A percentile compares a stretch with the other conserved stretches of the same genome.
Evolutionary conservation across 2,329 filamentous ascomycete genomes (phyloP).

Genomic region (Fragosphaeria purpurea): DNA sequence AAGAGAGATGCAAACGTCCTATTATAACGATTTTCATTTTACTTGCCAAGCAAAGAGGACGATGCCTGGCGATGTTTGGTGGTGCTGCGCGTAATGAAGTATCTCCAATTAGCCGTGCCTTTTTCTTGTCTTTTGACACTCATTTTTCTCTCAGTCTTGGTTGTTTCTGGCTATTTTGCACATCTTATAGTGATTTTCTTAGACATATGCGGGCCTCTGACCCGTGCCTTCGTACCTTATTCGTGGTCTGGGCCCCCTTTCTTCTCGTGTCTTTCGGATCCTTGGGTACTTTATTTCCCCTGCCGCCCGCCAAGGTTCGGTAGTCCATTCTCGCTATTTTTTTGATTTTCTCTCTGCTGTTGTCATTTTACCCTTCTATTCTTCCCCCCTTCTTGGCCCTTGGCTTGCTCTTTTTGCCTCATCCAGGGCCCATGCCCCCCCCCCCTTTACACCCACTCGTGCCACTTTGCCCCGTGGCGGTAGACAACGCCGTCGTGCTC

Average conservation of each 20-base stretch:
- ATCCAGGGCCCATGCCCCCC: too few relatives aligned
- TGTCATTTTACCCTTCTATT: background rate
- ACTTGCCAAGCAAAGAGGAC: background rate
- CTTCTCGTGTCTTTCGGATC: background rate
- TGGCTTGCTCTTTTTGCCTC: too few relatives aligned
- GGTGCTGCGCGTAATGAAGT: background rate
- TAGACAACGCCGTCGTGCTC: slow-evolving; percentile 20
- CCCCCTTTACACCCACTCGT: slow-evolving; percentile 19
- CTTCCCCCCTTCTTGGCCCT: background rate
- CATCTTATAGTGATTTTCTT: background rate
- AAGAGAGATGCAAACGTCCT: too few relatives aligned
- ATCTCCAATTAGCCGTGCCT: slow-evolving; percentile 1
- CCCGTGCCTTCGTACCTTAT: too few relatives aligned
- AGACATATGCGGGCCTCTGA: too few relatives aligned
- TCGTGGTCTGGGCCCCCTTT: background rate
- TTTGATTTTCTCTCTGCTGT: background rate
- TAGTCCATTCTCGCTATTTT: background rate
- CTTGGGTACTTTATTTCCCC: background rate
- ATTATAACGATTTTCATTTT: too few relatives aligned
- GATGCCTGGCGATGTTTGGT: background rate
- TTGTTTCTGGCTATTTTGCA: background rate
- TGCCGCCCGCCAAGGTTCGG: too few relatives aligned
- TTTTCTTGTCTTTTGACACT: background rate
- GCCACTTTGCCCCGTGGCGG: slow-evolving; percentile 17
- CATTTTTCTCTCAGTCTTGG: too few relatives aligned